These are phyloP conservation scores for Phyllosticta citriasiana DNA, from an alignment of 2,329 filamentous ascomycete species.

Conservation along the genomic window DNA sequence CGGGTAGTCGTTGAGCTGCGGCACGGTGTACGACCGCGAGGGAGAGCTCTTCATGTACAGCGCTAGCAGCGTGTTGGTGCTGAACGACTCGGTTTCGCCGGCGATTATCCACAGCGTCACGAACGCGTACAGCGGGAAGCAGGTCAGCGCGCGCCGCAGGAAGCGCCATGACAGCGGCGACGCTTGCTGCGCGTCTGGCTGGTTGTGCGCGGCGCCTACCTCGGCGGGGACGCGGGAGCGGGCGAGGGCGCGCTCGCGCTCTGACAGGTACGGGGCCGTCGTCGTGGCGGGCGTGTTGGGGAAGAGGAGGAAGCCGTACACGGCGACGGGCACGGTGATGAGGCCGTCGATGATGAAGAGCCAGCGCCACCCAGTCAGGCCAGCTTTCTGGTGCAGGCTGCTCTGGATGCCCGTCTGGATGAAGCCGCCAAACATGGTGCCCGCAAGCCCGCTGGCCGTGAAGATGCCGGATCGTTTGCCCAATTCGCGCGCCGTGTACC, in stretches of 20 bases:
- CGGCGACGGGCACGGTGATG: slow-evolving; percentile 46
- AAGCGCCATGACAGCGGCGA: slow-evolving; percentile 42
- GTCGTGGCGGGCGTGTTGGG: slow-evolving; percentile 36
- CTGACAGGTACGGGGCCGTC: slow-evolving; percentile 32
- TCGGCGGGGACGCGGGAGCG: slow-evolving; percentile 36
- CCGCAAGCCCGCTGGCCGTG: slow-evolving; percentile 49
- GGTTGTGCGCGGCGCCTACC: slow-evolving; percentile 28
- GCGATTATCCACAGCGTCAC: slow-evolving; percentile 59
- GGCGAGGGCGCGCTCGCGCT: slow-evolving; percentile 33
- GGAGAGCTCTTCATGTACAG: slow-evolving; percentile 42
- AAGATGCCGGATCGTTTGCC: slow-evolving; percentile 54
- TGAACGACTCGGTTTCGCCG: slow-evolving; percentile 62
- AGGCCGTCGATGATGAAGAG: slow-evolving; percentile 40
- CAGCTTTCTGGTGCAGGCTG: slow-evolving; percentile 36
- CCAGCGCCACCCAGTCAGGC: slow-evolving; percentile 47
- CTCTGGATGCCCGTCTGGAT: slow-evolving; percentile 46
- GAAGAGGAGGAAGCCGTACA: slow-evolving; percentile 43
- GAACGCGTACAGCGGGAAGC: slow-evolving; percentile 59
- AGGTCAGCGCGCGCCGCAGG: slow-evolving; percentile 45
- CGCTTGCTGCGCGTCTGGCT: slow-evolving; percentile 18
- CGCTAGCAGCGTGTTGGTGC: slow-evolving; percentile 49
- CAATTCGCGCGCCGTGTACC: slow-evolving; percentile 52
- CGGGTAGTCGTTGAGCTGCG: slow-evolving; percentile 45
- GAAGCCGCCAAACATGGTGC: slow-evolving; percentile 53
- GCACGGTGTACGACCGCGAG: slow-evolving; percentile 35